Conservation (phyloP, 805 yeast genomes). For the Teunomyces gatunensis region DNA sequence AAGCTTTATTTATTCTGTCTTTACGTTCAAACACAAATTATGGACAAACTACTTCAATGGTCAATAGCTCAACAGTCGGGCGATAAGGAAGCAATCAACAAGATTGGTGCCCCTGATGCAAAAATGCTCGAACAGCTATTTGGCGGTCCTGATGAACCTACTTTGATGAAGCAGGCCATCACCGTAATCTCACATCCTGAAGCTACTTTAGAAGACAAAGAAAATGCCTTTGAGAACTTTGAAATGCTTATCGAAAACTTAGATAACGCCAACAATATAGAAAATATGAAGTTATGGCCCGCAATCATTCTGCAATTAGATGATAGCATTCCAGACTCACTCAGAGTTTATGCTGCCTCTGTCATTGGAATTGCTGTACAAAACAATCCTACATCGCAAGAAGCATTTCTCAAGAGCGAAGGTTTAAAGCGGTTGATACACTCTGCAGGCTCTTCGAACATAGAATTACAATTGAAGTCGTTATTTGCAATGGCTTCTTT, state of each 20-base stretch:
- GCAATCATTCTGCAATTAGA: constrained; percentile 56
- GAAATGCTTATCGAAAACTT: constrained; percentile 91
- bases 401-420: constrained; percentile 54
- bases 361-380: constrained; percentile 90
- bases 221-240: constrained; percentile 82
- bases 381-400: constrained; percentile 77
- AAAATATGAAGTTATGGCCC: constrained; percentile 79
- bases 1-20: not conserved
- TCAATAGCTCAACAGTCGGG: constrained; percentile 76
- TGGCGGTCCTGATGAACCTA: constrained; percentile 80
- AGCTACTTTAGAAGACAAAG: constrained; percentile 58
- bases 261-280: constrained; percentile 93
- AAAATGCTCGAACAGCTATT: constrained; percentile 74
- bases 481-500: constrained; percentile 75
- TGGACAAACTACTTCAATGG: constrained; percentile 95
- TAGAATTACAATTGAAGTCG: constrained; percentile 54
- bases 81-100: constrained; percentile 63
- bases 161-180: constrained; percentile 79
- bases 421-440: constrained; percentile 48
- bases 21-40: constrained; percentile 21
- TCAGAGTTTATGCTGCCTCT: constrained; percentile 64
- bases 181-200: constrained; percentile 56
- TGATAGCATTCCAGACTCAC: constrained; percentile 28
- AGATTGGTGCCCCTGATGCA: constrained; percentile 75
- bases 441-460: constrained; percentile 24